Evolutionary conservation across 768 basidiomycete genomes (phyloP).

Genomic region (Termitomyces sp.): DNA sequence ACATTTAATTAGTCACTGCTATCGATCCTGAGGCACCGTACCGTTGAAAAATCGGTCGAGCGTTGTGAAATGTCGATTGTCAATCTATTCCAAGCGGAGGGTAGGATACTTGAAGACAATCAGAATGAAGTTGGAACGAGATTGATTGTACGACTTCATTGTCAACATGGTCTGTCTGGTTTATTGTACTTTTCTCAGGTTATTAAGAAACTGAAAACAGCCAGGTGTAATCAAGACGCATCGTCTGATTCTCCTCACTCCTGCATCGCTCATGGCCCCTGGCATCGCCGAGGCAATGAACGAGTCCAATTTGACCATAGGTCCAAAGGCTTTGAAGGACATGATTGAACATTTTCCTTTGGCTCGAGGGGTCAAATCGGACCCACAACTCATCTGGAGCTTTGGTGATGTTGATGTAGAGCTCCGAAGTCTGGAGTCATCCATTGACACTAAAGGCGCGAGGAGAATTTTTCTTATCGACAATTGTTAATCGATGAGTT

Average conservation of each 20-base stretch:
- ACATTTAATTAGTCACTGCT: slow-evolving; percentile 50
- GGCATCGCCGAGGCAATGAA: slow-evolving; percentile 53
- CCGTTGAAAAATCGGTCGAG: slow-evolving; percentile 75
- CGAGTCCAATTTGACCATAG: slow-evolving; percentile 68
- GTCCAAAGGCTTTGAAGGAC: slow-evolving; percentile 69
- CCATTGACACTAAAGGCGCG: slow-evolving; percentile 62
- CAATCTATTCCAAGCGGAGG: slow-evolving; percentile 35
- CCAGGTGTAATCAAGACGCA: slow-evolving; percentile 83
- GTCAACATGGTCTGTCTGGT: slow-evolving; percentile 66
- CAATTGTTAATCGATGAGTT: neutral
- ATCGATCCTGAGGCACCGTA: slow-evolving; percentile 70
- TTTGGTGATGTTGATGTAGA: slow-evolving; percentile 67
- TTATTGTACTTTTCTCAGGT: neutral
- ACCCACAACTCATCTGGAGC: slow-evolving; percentile 81
- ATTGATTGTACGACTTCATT: slow-evolving; percentile 69
- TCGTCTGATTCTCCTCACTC: slow-evolving; percentile 57
- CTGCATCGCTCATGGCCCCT: slow-evolving; percentile 61
- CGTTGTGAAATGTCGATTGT: slow-evolving; percentile 71
- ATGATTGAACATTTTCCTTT: slow-evolving; percentile 81
- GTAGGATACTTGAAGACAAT: slow-evolving; percentile 40
- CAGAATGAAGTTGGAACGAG: slow-evolving; percentile 67
- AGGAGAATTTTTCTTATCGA: neutral
- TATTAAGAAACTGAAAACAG: slow-evolving; percentile 1
- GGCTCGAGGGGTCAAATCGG: slow-evolving; percentile 57
- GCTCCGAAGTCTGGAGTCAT: slow-evolving; percentile 66